Percentiles rank a stretch among this genome's conserved stretches.
Evolutionary conservation across 2,329 filamentous ascomycete genomes (phyloP).

Genomic region (Amylocarpus encephaloides): DNA sequence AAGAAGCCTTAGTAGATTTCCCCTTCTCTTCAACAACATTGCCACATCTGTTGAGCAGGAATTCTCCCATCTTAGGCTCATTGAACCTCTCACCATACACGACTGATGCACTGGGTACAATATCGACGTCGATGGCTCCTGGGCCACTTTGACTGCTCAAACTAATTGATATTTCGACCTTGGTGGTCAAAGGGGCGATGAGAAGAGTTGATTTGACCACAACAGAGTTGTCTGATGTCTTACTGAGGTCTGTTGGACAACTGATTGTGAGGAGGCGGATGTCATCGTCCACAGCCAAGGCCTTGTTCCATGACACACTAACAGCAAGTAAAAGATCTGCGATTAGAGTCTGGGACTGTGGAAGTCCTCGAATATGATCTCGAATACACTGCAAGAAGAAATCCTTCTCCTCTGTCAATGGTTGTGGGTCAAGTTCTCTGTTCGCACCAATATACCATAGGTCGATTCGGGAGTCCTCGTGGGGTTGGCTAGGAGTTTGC

Average conservation of each 20-base stretch:
- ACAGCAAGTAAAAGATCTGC: constrained; percentile 54
- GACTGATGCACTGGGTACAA: constrained; percentile 52
- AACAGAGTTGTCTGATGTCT: constrained; percentile 59
- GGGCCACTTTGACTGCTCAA: constrained; percentile 42
- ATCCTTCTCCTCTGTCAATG: constrained; percentile 59
- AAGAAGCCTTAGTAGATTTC: constrained; percentile 37
- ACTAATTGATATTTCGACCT: constrained; percentile 57
- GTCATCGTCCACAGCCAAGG: constrained; percentile 51
- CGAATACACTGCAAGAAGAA: constrained; percentile 71
- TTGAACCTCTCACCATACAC: constrained; percentile 77
- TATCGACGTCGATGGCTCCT: constrained; percentile 47
- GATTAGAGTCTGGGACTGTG: constrained; percentile 51
- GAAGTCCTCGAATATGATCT: constrained; percentile 57
- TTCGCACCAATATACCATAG: constrained; percentile 62
- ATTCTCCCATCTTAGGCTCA: constrained; percentile 67
- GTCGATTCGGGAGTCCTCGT: constrained; percentile 51
- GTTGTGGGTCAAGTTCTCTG: constrained; percentile 45
- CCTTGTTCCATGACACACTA: constrained; percentile 59
- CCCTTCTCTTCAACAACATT: constrained; percentile 25
- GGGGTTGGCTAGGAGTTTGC: constrained; percentile 13
- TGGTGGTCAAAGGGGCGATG: constrained; percentile 58
- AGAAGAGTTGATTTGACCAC: constrained; percentile 56
- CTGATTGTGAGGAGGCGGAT: constrained; percentile 55
- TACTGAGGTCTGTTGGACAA: constrained; percentile 58
- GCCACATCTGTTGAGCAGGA: constrained; percentile 51